Base-by-base conservation (phyloP, 1,139 yeast genomes). In the Sugiyamaella xylanicola region DNA sequence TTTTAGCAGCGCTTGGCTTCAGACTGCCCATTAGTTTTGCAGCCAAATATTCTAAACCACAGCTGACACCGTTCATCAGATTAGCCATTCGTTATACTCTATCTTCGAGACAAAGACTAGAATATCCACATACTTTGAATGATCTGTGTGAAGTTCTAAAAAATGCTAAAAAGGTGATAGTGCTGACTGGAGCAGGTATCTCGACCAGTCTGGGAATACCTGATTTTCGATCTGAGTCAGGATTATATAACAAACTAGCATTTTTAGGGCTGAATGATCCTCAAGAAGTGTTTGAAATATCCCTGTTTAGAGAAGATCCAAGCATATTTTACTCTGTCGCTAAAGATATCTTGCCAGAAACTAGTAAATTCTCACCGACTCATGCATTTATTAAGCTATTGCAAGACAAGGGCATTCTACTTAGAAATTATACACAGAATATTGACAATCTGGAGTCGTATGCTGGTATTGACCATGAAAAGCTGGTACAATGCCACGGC, bases 111-210 rank as follows among this genome's bases (percentile, higher is more conserved):
- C 62, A 60, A 48, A 63, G 71, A 48, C 63, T 68, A 21, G 65
- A 68, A 2, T 49, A 54, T 51, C 67, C 69, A 4, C 61, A 77
- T 54, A 81, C 85, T 0, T 66, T 88, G 3, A 85, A 84, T n/a
- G 83, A 85, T 60, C 83, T 86, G 1, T 71, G 82, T 2, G 74
- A 75, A 0, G 79, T 80, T 46, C 75, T 92, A 42, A 64, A 75
- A 17, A 74, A 73, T 9, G 83, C 95, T 0, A 69, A 78, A 17
- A 86, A 84, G 55, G 81, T 93, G 19, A 67, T 93, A 59, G 95
- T 93, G 1, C 74, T 93, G 25, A 90, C 97, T 0, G 99, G 99
- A 3, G 99, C 99, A 0, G 99, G 99, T 17, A 91, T 93, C 46
- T 89, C 97, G 16, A 92, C 97, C 3, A 84, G 92, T 37, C 74